Conservation (phyloP, 192 early-diverging fungal genomes). For the Podochytrium sp. region DNA sequence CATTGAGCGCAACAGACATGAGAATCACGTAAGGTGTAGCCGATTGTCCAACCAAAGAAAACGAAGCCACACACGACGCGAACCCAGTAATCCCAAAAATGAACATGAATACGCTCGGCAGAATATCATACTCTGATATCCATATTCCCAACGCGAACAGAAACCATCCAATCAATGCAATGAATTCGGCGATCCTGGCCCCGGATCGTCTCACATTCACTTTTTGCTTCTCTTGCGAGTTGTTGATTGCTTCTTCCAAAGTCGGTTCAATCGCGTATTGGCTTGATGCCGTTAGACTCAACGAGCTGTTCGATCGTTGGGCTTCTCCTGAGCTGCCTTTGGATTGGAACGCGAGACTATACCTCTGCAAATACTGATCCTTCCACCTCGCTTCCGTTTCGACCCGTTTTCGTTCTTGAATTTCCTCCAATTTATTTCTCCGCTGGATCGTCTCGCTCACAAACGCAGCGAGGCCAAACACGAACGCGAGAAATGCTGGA, state of each 20-base stretch:
- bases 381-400: slow-evolving; percentile 7
- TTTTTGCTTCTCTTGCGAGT: background rate
- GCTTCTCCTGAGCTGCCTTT: background rate
- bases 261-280: background rate
- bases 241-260: background rate
- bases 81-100: slow-evolving; percentile 13
- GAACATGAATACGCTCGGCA: background rate
- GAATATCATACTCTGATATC: background rate
- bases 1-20: background rate
- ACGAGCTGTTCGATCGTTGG: background rate
- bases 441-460: background rate
- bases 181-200: slow-evolving; percentile 3
- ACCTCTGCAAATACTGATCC: background rate
- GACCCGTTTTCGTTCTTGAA: background rate
- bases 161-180: slow-evolving; percentile 24
- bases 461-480: background rate
- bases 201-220: slow-evolving; percentile 4
- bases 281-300: background rate
- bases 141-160: slow-evolving; percentile 20
- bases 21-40: background rate
- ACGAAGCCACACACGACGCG: slow-evolving; percentile 2
- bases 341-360: background rate
- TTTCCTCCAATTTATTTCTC: background rate
- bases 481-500: slow-evolving; percentile 4
- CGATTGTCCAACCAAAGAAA: background rate